Evolutionary conservation across 345 rosid species (phyloP).

Genomic region (Melaleuca quinquenervia): DNA sequence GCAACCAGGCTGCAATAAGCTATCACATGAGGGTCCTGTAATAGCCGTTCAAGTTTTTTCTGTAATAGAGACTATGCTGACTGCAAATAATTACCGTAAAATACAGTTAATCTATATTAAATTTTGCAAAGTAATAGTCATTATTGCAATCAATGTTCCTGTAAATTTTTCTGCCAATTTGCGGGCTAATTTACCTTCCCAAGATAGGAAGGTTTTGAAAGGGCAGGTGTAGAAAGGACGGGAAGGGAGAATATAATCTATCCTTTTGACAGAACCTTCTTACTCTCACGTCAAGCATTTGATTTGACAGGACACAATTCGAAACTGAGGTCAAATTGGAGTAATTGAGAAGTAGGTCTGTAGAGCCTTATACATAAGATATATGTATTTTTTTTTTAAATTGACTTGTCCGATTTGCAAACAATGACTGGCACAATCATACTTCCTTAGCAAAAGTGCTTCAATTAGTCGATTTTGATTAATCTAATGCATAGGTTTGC

Average conservation of each 20-base stretch:
- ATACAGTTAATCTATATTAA: too few relatives aligned
- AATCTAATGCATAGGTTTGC: background rate
- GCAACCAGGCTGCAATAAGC: too few relatives aligned
- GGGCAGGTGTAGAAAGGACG: background rate
- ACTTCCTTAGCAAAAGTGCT: background rate
- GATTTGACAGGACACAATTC: background rate
- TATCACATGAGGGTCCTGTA: too few relatives aligned
- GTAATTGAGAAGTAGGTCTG: background rate
- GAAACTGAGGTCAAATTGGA: background rate
- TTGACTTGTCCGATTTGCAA: background rate
- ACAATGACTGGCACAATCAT: background rate
- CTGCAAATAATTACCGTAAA: too few relatives aligned
- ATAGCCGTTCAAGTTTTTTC: too few relatives aligned
- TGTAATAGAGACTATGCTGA: too few relatives aligned
- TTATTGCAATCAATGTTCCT: background rate
- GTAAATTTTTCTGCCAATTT: background rate
- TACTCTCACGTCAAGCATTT: background rate
- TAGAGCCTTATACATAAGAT: background rate
- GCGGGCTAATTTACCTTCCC: background rate
- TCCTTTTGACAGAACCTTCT: background rate
- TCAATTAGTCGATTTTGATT: background rate
- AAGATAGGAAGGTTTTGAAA: background rate
- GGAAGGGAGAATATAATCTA: background rate
- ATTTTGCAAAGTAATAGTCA: background rate
- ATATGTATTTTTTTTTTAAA: background rate